Base-by-base conservation (phyloP, 2,329 filamentous ascomycete genomes). In the Phyllosticta capitalensis region DNA sequence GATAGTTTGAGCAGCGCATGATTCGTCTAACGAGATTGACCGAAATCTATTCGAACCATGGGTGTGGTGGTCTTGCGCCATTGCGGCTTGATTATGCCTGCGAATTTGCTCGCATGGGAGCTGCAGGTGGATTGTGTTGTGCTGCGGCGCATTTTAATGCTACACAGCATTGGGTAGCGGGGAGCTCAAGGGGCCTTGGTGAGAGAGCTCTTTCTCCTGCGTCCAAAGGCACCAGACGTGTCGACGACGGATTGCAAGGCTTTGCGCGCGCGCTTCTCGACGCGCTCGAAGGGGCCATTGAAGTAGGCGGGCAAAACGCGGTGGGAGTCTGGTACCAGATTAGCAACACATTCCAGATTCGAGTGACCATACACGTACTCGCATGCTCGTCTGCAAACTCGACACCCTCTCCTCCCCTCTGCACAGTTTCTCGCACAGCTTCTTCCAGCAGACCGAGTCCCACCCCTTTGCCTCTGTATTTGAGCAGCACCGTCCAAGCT, bases 311-410 rank as follows among this genome's bases (percentile, higher is more conserved):
- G 55, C 6, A 61, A 24, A 9, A 61, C 30, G 21, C 53, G 54
- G 54, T 22, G 49, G 10, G 58, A 60, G 28, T 59, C 57, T 59
- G 9, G 17, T 12, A 28, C 4, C 26, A 5, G 51, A 24, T 56
- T 49, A 60, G 54, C 28, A 54, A 50, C 14, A 53, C 21, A 19
- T 3, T 12, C 24, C 4, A 56, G 33, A 12, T 9, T 24, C 52
- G 20, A 59, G 24, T 6, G 12, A 3, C 2, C 1, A 21, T 2
- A 26, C n/a, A 77, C 78, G 72, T 84, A 80, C 92, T 90, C 52
- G 89, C 90, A 76, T 95, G 90, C 64, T 88, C 83, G 56, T 79
- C 76, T 6, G 87, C 88, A 71, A 95, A 95, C 2, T 85, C 83
- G 56, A 92, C 77, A 61, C 84, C 84, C 61, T 82, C 82, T 50